Base-by-base conservation (phyloP, 352 stramenopile genomes). In the Sclerospora graminicola region DNA sequence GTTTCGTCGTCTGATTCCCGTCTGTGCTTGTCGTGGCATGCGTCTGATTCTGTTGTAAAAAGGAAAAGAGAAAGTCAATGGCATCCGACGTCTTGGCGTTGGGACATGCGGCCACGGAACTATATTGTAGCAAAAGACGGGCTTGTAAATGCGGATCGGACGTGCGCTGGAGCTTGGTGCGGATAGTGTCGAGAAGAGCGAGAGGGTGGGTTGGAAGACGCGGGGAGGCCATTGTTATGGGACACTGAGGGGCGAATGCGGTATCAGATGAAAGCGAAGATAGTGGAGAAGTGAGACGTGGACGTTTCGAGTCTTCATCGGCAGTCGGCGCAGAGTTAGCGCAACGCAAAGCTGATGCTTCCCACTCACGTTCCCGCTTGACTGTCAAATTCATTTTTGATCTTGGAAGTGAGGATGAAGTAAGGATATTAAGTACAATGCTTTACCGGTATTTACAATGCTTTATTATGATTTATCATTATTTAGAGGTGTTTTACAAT, bases 11-110 rank as follows among this genome's bases (percentile, higher is more conserved):
- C 29, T 38, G 48, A 41, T 50, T 38, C n/a, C 45, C 38, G 9
- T 60, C 35, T 3, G 30, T 48, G 21, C 38, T 16, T 0, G 41
- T 41, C 51, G 46, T 40, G 5, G 51, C 39, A 33, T 57, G 48
- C 2, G 52, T 53, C 48, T 84, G 69, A 55, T 69, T 75, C 43
- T 82, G 54, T 51, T 86, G 73, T 21, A 86, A 47, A 43, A 89
- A 89, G 21, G 76, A 74, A 49, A 89, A 89, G 37, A 89, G 51
- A 44, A 86, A 89, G 51, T 89, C 76, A 48, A 89, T 89, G 8
- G 69, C 73, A 1, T 57, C 58, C 34, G 77, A 63, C 8, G 73
- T 83, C 34, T 61, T 45, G 20, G 67, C 70, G 0, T 51, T 51
- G 7, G 69, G 68, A 5, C 66, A 69, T 20, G 69, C 55, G 1